A percentile compares a stretch with the other conserved stretches of the same genome.
Conservation (phyloP, 2,329 filamentous ascomycete genomes). For the Mycogone perniciosa region DNA sequence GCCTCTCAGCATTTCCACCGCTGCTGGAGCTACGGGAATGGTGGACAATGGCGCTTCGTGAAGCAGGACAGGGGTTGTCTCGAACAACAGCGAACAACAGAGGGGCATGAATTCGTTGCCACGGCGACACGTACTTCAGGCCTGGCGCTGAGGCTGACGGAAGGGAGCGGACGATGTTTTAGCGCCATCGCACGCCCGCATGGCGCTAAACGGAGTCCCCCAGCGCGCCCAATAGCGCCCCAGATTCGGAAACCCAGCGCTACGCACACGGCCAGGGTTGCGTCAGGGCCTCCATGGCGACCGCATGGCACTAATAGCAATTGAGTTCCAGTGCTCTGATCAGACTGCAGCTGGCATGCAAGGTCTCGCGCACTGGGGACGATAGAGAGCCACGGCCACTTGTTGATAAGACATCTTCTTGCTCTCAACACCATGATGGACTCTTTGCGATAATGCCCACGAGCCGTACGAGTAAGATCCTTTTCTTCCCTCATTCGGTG, state of each 20-base stretch:
- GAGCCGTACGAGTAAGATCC: background rate
- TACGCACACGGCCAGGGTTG: background rate
- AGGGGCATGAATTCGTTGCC: slow-evolving; percentile 15
- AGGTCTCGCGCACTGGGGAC: no score
- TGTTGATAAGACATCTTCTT: background rate
- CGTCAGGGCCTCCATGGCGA: slow-evolving; percentile 13
- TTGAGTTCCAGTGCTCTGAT: slow-evolving; percentile 2
- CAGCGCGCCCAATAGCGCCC: background rate
- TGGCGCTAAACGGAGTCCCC: slow-evolving; percentile 5
- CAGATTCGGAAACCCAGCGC: background rate
- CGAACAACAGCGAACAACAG: slow-evolving; percentile 15
- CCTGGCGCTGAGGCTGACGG: slow-evolving; percentile 5
- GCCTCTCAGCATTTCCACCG: slow-evolving; percentile 10
- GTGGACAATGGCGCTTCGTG: slow-evolving; percentile 6
- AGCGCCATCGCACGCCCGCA: slow-evolving; percentile 6
- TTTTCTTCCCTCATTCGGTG: background rate
- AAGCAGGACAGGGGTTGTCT: slow-evolving; percentile 3
- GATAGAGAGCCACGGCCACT: background rate
- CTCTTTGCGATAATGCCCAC: background rate
- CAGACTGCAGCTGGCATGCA: background rate
- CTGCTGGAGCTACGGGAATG: slow-evolving; percentile 11
- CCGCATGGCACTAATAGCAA: slow-evolving; percentile 1
- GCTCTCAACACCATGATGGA: background rate
- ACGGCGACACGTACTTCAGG: slow-evolving; percentile 8
- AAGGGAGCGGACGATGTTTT: slow-evolving; percentile 5